Base-by-base conservation (phyloP, 148 eudicot genomes). In the Pouteria glomerata region DNA sequence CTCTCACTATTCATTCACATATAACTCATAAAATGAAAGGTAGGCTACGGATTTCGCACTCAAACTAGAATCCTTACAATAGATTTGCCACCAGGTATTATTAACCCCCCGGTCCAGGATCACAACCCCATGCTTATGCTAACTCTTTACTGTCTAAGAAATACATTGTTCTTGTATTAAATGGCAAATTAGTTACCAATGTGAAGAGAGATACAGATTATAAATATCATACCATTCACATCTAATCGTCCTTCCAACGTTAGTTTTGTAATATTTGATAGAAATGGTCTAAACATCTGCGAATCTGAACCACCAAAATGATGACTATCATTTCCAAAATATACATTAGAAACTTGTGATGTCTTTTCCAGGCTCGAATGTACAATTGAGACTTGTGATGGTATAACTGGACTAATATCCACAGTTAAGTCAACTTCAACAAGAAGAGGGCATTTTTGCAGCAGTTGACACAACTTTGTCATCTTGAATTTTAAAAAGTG, bases 161-260 rank as follows among this genome's bases (percentile, higher is more conserved):
- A 19, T 57, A 44, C 8, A 41, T 44, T 57, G 55, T 39, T 23
- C 35, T 57, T 26, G 16, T 4, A 70, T 29, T 58, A 11, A 71
- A 50, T 35, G 30, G 37, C 8, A 42, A 64, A 29, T 63, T 48
- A 57, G 52, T 50, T 18, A 24, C n/a, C 31, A 37, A 51, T 4
- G 50, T 8, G 55, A 21, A 57, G 35, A 13, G 69, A 23, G 72
- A 63, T 26, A 71, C 27, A 18, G 53, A 24, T 35, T 42, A 48
- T 27, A 45, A 2, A 34, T 42, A 16, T 68, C 85, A 63, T 82
- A 94, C 98, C 98, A 57, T 72, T 71, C 35, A 94, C 73, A 78
- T 94, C 97, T 59, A 73, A 85, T 50, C 90, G 83, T 27, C 98
- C 98, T 79, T 89, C 93, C 84, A 91, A 70, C 41, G 85, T 83